These are phyloP conservation scores for Lycium ferocissimum DNA, from an alignment of 257 asterid genomes.

Conservation along the genomic window DNA sequence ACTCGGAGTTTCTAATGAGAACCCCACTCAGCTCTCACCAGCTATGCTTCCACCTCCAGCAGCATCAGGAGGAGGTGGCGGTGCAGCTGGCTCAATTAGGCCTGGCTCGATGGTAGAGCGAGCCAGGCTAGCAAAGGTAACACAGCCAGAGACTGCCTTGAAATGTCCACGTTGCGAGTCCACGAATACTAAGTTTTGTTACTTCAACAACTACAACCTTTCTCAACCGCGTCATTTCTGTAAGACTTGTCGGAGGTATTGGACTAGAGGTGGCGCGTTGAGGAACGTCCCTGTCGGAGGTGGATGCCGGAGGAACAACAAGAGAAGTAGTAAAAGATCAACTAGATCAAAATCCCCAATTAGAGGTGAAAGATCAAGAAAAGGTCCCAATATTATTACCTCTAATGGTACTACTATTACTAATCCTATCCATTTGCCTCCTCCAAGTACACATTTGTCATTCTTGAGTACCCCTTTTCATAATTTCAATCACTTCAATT, in stretches of 20 bases:
- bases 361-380: constrained; percentile 20
- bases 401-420: constrained; percentile 19
- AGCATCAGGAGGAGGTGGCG: neutral
- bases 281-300: constrained; percentile 53
- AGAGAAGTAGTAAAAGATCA: constrained; percentile 36
- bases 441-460: constrained; percentile 31
- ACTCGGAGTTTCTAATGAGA: neutral
- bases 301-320: constrained; percentile 52
- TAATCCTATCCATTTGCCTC: constrained; percentile 25
- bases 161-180: constrained; percentile 57
- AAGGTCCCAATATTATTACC: neutral
- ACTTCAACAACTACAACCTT: constrained; percentile 51
- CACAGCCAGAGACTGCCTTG: constrained; percentile 38
- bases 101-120: constrained; percentile 43
- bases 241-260: constrained; percentile 53
- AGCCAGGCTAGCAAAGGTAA: constrained; percentile 42
- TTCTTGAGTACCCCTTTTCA: constrained; percentile 38
- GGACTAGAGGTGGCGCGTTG: constrained; percentile 53
- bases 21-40: constrained; percentile 27
- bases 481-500: constrained; percentile 34
- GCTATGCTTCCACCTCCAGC: constrained; percentile 22
- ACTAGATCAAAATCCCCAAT: constrained; percentile 41
- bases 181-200: constrained; percentile 48
- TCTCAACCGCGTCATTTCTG: constrained; percentile 56
- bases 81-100: constrained; percentile 18